Conservation (phyloP, 176 grass and related monocot genomes). For the Oryza rufipogon region DNA sequence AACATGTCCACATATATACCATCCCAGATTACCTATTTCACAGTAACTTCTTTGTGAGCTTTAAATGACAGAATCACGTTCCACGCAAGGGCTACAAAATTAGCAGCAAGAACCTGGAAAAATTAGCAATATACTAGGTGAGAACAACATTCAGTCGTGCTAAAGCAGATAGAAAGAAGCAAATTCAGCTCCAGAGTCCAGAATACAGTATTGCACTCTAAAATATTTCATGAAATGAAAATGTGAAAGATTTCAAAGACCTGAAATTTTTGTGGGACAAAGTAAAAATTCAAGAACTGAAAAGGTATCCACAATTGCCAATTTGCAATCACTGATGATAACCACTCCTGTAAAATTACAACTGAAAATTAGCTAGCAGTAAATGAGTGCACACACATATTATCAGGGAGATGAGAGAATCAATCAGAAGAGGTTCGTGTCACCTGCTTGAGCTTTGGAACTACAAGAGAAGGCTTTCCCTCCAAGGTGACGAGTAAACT, state of each 20-base stretch:
- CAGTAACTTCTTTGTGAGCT: conserved; percentile 58
- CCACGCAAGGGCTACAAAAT: conserved; percentile 79
- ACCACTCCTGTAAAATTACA: conserved; percentile 69
- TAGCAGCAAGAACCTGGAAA: conserved; percentile 72
- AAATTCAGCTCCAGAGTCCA: conserved; percentile 1
- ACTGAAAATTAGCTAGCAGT: conserved; percentile 21
- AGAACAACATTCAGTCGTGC: not conserved
- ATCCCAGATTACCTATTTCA: conserved; percentile 54
- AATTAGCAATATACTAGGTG: not conserved
- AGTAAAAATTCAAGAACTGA: conserved; percentile 94
- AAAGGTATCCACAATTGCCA: conserved; percentile 98
- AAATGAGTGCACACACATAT: not conserved
- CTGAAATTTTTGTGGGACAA: conserved; percentile 93
- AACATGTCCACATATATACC: not conserved
- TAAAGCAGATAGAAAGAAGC: not conserved
- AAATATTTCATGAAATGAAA: not conserved
- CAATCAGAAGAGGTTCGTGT: conserved; percentile 24
- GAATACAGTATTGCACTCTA: not conserved
- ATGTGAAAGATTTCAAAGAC: conserved; percentile 34
- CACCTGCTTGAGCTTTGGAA: conserved; percentile 93
- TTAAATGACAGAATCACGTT: conserved; percentile 91
- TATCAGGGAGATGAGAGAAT: not conserved
- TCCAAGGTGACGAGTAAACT: conserved; percentile 77
- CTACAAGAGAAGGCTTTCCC: conserved; percentile 74
- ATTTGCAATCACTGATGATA: conserved; percentile 71